A percentile compares a stretch with the other conserved stretches of the same genome.
Evolutionary conservation across 306 rosid species (phyloP).

Genomic region (Vicia sativa): DNA sequence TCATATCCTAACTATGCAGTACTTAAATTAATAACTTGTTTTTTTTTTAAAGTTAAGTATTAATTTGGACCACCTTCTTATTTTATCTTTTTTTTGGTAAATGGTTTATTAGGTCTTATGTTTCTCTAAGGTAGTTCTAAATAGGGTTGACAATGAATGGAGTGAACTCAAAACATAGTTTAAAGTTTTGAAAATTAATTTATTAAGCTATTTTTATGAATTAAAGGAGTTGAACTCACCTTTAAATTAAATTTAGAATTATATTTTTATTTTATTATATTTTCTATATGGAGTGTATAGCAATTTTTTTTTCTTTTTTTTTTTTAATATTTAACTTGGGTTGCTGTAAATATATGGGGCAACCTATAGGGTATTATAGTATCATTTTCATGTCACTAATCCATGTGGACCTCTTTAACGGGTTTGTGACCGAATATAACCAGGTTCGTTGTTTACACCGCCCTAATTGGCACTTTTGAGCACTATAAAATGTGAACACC

Average conservation of each 20-base stretch:
- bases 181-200: too few relatives aligned
- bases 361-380: constrained; percentile 47
- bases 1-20: constrained; percentile 25
- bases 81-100: background rate
- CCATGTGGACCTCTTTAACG: constrained; percentile 3
- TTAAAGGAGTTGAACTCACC: too few relatives aligned
- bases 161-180: too few relatives aligned
- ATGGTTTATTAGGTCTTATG: too few relatives aligned
- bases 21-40: constrained; percentile 1
- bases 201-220: too few relatives aligned
- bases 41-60: background rate
- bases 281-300: too few relatives aligned
- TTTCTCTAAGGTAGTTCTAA: too few relatives aligned
- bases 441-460: constrained; percentile 51
- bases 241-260: too few relatives aligned
- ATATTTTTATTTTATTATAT: too few relatives aligned
- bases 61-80: background rate
- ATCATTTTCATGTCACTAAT: background rate
- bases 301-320: too few relatives aligned
- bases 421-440: constrained; percentile 41
- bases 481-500: constrained; percentile 55
- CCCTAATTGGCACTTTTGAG: constrained; percentile 37
- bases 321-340: too few relatives aligned
- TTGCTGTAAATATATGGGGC: background rate
- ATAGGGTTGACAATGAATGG: too few relatives aligned